Percentiles rank a stretch among this genome's conserved stretches.
phyloP scores from a whole-genome alignment of 176 grass and related monocot genomes.

The Zizania latifolia region DNA sequence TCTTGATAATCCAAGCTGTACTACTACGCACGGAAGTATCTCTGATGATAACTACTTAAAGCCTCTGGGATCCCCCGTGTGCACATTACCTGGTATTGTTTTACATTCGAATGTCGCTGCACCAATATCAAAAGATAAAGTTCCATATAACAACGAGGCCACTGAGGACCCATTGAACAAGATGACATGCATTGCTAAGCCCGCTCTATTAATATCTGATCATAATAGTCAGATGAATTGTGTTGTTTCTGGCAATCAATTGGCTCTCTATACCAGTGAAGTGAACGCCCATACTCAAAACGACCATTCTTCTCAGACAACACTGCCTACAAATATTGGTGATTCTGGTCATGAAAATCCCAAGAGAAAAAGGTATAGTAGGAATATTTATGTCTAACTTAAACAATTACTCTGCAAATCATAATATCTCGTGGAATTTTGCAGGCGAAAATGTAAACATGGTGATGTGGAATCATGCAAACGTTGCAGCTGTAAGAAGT shows the following conservation, averaged over 20 bases:
- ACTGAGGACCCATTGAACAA: too few species aligned
- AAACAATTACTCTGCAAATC: constrained; percentile 6
- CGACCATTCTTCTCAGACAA: constrained; percentile 21
- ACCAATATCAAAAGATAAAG: constrained; percentile 53
- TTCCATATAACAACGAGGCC: too few species aligned
- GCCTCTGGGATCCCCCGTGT: constrained; percentile 44
- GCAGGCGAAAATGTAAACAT: constrained; percentile 68
- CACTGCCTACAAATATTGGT: constrained; percentile 9
- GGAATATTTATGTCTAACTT: neutral
- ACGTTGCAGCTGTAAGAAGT: constrained; percentile 97
- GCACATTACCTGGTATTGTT: constrained; percentile 73
- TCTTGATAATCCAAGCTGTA: constrained; percentile 25
- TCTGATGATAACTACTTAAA: constrained; percentile 43
- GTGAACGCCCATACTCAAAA: constrained; percentile 9
- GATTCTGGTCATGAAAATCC: constrained; percentile 50
- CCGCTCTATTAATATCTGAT: constrained; percentile 32
- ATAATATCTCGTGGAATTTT: constrained; percentile 25
- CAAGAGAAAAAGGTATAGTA: constrained; percentile 79
- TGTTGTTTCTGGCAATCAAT: constrained; percentile 3
- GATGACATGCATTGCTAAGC: constrained; percentile 11
- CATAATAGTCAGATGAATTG: neutral
- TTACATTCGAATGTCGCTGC: constrained; percentile 84
- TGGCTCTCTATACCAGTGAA: neutral
- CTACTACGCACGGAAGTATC: constrained; percentile 46
- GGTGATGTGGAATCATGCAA: constrained; percentile 68